Base-by-base conservation (phyloP, 352 stramenopile genomes). In the Globisporangium parvum region DNA sequence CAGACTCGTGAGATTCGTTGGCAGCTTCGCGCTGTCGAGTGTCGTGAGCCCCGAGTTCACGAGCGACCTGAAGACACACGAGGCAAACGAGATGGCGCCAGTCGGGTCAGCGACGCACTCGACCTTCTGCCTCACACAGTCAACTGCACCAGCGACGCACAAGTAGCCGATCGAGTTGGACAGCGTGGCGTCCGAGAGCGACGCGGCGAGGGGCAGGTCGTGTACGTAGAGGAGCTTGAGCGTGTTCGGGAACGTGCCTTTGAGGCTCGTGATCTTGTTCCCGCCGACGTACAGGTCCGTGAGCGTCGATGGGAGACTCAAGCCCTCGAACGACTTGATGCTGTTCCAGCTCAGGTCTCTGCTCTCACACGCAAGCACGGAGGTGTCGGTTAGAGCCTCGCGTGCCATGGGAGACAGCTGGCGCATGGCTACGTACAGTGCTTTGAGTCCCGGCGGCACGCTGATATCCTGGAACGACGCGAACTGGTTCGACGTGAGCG, bases 161-260 rank as follows among this genome's bases (percentile, higher is more conserved):
- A 82, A 60, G 53, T 70, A 67, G 47, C 71, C 59, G 48, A 88
- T 59, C 2, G 63, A 74, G 48, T 69, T 53, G 0, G 77, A 73
- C 33, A 91, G 77, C 6, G 45, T 69, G 3, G 67, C 70, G 53
- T 68, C 72, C 0, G 75, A 47, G 33, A 91, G 42, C 26, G 71
- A 71, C 20, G 60, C 44, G 17, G 47, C 20, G 24, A 91, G 57
- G 39, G 68, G 45, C 35, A 88, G 60, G 60, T 91, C 74, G 69
- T 89, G 78, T 18, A 85, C 71, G 60, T 88, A 91, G 20, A 91
- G 70, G 28, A 85, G 60, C 50, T 71, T 81, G 21, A 88, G 66
- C 6, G 65, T 62, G 47, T 70, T 73, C 33, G 70, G 66, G 40
- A 85, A 85, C 12, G 77, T 54, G 17, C 58, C 69, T 6, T 60